Evolutionary conservation across 1,284 basidiomycete species (phyloP), one percentile per base, ranked within the genome.

Genomic region (Apiotrichum domesticum): DNA sequence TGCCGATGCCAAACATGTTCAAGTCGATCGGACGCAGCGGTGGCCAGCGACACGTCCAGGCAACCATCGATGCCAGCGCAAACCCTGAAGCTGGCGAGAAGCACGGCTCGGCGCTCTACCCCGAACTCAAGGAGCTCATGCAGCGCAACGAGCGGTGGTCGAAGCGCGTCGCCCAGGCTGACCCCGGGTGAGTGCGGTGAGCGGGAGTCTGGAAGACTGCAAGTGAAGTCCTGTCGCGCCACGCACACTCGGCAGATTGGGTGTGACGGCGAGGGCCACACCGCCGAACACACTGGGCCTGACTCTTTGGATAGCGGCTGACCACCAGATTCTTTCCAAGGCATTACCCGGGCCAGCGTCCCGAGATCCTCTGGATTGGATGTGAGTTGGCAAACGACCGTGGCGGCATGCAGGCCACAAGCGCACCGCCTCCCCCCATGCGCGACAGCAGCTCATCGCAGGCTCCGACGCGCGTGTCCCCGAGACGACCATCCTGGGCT

Each of bases 381-480:
- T 74, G 72, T 72, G 49, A 63, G 69, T 63, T 6, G 41, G 6
- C 6, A 11, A 11, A 33, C 33, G 13, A 39, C 7, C 13, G 37
- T 13, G 8, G 37, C 37, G 37, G 13, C 37, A 39, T 39, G 8
- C 37, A 9, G 8, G 8, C 13, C 13, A 9, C 13, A 13, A 8
- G 8, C 13, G 7, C 8, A 39, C 37, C 8, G 8, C 37, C 13
- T 9, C 13, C 37, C 13, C 37, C 37, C 13, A 39, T 39, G 37
- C 8, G 37, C 37, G 4, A 41, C 41, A 35, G 42, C 10, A 21
- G 13, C 35, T 37, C 2, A 45, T 37, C 3, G 10, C 51, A 74
- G 73, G 73, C 57, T 70, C 74, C 0, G 74, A 76, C 54, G 73
- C 74, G 11, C 64, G 74, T 46, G 74, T 76, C 35, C 71, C 74